Evolutionary conservation across 805 yeast genomes (phyloP).

Genomic region (Saccharomycopsis sp.): DNA sequence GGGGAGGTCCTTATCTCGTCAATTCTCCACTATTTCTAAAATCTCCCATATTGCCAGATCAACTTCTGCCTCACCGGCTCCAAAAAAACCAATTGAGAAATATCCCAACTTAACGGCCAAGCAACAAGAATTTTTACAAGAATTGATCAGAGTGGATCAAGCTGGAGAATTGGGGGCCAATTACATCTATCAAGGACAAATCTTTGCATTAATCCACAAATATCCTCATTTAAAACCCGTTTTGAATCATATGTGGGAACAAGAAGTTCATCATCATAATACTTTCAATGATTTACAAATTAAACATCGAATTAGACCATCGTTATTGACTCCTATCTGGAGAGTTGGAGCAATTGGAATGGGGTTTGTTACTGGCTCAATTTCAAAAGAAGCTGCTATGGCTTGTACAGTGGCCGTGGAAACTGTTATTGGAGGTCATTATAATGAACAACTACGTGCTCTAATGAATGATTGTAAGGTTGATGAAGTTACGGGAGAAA

Average conservation of each 20-base stretch:
- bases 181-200: conserved; percentile 87
- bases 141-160: conserved; percentile 86
- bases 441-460: conserved; percentile 78
- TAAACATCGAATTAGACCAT: conserved; percentile 78
- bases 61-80: conserved; percentile 2
- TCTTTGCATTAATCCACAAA: conserved; percentile 56
- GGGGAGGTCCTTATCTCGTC: no score
- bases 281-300: conserved; percentile 75
- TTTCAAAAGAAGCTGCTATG: conserved; percentile 96
- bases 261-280: conserved; percentile 82
- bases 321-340: conserved; percentile 88
- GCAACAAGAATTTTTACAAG: conserved; percentile 60
- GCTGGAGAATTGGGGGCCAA: conserved; percentile 98
- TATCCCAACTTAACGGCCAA: conserved; percentile 31
- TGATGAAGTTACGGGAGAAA: conserved; percentile 11
- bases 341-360: conserved; percentile 78
- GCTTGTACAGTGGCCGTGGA: conserved; percentile 99
- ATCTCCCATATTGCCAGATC: conserved; percentile 10
- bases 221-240: conserved; percentile 71
- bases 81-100: conserved; percentile 4
- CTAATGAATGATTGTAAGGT: conserved; percentile 48
- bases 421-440: conserved; percentile 94
- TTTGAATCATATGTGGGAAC: conserved; percentile 96
- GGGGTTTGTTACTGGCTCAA: conserved; percentile 77
- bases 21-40: no score